Evolutionary conservation across 2,329 filamentous ascomycete species (phyloP).

Genomic region (Rasamsonia emersonii): DNA sequence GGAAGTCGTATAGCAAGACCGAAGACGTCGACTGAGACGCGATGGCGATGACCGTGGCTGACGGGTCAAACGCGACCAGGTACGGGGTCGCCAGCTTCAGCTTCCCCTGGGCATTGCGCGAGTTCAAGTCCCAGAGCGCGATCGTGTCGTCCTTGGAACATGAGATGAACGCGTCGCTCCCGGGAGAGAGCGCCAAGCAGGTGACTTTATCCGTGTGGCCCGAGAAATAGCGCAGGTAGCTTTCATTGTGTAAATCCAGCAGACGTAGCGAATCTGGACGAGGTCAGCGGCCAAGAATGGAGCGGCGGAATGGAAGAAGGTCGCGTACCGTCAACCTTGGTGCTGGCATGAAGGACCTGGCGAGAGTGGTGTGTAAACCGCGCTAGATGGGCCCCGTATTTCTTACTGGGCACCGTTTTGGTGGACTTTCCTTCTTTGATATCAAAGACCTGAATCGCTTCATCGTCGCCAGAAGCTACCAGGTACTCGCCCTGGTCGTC

Average conservation of each 20-base stretch:
- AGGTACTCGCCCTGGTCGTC: slow-evolving; percentile 90
- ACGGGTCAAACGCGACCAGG: slow-evolving; percentile 84
- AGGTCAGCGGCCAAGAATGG: slow-evolving; percentile 6
- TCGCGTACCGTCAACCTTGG: slow-evolving; percentile 72
- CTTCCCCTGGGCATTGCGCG: slow-evolving; percentile 69
- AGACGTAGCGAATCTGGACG: slow-evolving; percentile 62
- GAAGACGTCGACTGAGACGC: slow-evolving; percentile 71
- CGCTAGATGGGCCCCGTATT: slow-evolving; percentile 90
- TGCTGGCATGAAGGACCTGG: slow-evolving; percentile 90
- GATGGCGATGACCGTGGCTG: slow-evolving; percentile 82
- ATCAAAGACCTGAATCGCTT: slow-evolving; percentile 92
- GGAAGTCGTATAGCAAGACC: slow-evolving; percentile 82
- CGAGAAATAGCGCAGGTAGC: slow-evolving; percentile 91
- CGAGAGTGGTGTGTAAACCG: slow-evolving; percentile 88
- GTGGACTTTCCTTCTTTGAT: slow-evolving; percentile 82
- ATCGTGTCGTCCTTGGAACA: slow-evolving; percentile 87
- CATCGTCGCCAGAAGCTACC: slow-evolving; percentile 85
- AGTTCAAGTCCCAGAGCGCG: slow-evolving; percentile 79
- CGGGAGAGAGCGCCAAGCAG: slow-evolving; percentile 72
- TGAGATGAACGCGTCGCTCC: slow-evolving; percentile 83
- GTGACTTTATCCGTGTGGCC: slow-evolving; percentile 84
- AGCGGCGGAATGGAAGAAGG: not conserved
- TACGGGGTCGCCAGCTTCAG: slow-evolving; percentile 73
- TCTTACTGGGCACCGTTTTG: slow-evolving; percentile 86
- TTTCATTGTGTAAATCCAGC: slow-evolving; percentile 86